Percentiles rank a stretch among this genome's conserved stretches.
Conservation (phyloP, 169 alveolate genomes). For the Cryptosporidium sp. region DNA sequence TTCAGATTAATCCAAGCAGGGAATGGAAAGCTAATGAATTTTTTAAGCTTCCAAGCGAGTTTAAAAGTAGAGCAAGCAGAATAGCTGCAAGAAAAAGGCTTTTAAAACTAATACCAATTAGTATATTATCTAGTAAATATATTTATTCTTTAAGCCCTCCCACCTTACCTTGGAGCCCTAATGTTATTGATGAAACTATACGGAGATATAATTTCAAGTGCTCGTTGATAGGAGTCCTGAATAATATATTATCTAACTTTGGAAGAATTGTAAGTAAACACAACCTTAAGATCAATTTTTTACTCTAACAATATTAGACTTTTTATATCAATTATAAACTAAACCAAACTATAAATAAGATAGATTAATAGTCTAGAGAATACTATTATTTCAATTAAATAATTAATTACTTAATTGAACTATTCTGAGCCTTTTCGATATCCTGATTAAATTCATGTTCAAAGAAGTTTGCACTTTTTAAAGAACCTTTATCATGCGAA, state of each 20-base stretch:
- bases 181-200: constrained; percentile 36
- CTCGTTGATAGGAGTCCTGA: constrained; percentile 10
- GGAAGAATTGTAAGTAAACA: constrained; percentile 61
- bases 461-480: neutral
- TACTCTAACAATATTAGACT: neutral
- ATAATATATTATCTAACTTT: constrained; percentile 20
- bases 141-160: neutral
- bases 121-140: constrained; percentile 2
- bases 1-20: constrained; percentile 18
- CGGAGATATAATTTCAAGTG: constrained; percentile 10
- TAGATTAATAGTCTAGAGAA: too few species aligned
- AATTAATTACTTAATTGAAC: neutral
- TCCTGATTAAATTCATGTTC: neutral
- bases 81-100: constrained; percentile 2
- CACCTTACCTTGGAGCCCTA: constrained; percentile 42
- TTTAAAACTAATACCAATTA: neutral
- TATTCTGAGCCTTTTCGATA: neutral
- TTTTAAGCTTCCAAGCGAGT: constrained; percentile 5
- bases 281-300: neutral
- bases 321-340: constrained; percentile 34
- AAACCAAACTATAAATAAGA: neutral
- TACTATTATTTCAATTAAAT: neutral
- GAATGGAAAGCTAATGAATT: constrained; percentile 40
- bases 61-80: constrained; percentile 21
- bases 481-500: neutral